Conservation (phyloP, 1,139 yeast species). For the Magnusiomyces tetraspermus region DNA sequence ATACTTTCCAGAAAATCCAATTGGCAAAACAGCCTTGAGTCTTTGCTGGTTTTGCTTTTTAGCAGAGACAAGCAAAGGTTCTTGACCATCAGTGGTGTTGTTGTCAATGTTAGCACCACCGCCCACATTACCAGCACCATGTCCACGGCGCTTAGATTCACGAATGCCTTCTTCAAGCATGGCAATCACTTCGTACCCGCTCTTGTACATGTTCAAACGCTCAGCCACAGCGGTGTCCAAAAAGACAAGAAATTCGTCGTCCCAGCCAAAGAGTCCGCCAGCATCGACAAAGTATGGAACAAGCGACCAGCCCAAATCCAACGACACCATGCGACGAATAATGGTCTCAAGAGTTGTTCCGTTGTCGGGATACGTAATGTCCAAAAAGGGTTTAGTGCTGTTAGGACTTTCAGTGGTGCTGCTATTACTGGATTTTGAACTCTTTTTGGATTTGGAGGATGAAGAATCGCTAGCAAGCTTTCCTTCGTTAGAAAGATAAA, state of each 20-base stretch:
- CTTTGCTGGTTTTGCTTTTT: conserved; percentile 4
- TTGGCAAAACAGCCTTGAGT: background rate
- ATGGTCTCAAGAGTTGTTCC: conserved; percentile 15
- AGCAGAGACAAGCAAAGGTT: conserved; percentile 2
- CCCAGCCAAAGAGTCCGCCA: conserved; percentile 62
- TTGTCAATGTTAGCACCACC: background rate
- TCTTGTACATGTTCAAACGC: conserved; percentile 43
- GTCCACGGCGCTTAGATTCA: background rate
- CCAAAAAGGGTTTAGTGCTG: background rate
- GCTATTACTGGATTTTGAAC: background rate
- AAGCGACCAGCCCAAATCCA: conserved; percentile 50
- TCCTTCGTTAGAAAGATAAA: conserved; percentile 8
- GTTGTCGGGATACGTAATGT: conserved; percentile 3
- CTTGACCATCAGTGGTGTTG: background rate
- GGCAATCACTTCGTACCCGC: conserved; percentile 46
- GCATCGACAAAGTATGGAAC: conserved; percentile 60
- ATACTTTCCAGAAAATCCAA: conserved; percentile 1
- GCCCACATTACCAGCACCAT: background rate
- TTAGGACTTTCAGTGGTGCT: background rate
- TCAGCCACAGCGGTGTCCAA: conserved; percentile 36
- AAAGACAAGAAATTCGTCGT: conserved; percentile 41
- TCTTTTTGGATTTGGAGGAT: background rate
- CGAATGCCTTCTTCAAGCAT: conserved; percentile 40
- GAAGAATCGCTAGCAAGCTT: background rate
- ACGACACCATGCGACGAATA: conserved; percentile 34